These are phyloP conservation scores for Entophlyctis luteolus DNA, from an alignment of 192 early-diverging fungal genomes.

Conservation along the genomic window DNA sequence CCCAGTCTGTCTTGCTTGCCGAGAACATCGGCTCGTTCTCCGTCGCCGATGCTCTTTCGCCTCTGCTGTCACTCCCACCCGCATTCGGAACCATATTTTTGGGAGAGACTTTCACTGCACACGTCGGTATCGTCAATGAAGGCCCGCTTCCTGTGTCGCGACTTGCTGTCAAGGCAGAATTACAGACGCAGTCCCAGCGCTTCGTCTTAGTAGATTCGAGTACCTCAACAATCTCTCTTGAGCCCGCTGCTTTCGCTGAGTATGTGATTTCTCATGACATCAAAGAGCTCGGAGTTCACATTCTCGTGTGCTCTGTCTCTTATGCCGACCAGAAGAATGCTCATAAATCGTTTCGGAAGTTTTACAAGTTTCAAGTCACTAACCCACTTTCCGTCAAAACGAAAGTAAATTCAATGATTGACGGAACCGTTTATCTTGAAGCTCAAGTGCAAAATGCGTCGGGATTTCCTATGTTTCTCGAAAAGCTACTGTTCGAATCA, in stretches of 20 bases:
- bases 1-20: neutral
- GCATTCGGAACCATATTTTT: constrained; percentile 92
- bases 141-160: constrained; percentile 51
- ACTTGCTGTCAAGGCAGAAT: constrained; percentile 72
- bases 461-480: constrained; percentile 73
- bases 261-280: constrained; percentile 87
- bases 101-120: constrained; percentile 85
- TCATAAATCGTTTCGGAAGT: constrained; percentile 74
- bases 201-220: constrained; percentile 62
- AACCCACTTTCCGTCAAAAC: constrained; percentile 96
- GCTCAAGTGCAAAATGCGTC: constrained; percentile 92
- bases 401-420: constrained; percentile 76
- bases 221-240: constrained; percentile 46
- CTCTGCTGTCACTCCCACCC: constrained; percentile 69
- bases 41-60: constrained; percentile 7
- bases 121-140: constrained; percentile 89
- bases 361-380: constrained; percentile 93
- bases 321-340: constrained; percentile 55
- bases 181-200: constrained; percentile 82
- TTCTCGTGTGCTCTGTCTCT: constrained; percentile 80
- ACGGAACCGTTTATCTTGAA: constrained; percentile 65
- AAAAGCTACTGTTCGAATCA: constrained; percentile 82
- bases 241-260: constrained; percentile 68
- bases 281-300: constrained; percentile 90
- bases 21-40: neutral